Conservation (phyloP, 805 yeast species). For the Metschnikowia cubensis region DNA sequence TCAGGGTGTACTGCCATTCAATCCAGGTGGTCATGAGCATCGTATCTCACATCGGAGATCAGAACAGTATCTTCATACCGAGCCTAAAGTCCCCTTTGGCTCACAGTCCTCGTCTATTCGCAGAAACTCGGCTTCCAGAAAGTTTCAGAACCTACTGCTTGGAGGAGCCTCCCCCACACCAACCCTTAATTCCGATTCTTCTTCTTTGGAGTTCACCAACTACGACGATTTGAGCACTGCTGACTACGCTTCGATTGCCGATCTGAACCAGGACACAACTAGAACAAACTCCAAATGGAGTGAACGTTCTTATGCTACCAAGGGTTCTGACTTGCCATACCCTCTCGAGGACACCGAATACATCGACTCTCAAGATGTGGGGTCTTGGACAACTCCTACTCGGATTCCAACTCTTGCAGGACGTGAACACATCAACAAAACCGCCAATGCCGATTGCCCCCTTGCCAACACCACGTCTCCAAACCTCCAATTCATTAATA, state of each 20-base stretch:
- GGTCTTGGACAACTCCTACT: conserved; percentile 12
- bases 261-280: neutral
- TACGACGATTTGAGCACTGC: neutral
- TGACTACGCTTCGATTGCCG: neutral
- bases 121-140: conserved; percentile 4
- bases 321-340: conserved; percentile 5
- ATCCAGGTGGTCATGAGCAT: neutral
- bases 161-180: conserved; percentile 11
- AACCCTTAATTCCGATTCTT: conserved; percentile 2
- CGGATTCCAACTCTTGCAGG: conserved; percentile 13
- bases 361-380: conserved; percentile 6
- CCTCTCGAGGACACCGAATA: conserved; percentile 8
- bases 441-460: neutral
- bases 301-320: neutral
- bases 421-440: conserved; percentile 5
- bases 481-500: conserved; percentile 8
- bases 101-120: neutral
- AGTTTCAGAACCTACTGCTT: conserved; percentile 18
- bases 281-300: neutral
- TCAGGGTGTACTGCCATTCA: neutral
- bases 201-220: conserved; percentile 2
- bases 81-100: neutral
- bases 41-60: neutral
- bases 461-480: conserved; percentile 5
- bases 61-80: neutral